These are phyloP conservation scores for Lipomyces japonicus DNA, from an alignment of 805 yeast species.

Conservation along the genomic window DNA sequence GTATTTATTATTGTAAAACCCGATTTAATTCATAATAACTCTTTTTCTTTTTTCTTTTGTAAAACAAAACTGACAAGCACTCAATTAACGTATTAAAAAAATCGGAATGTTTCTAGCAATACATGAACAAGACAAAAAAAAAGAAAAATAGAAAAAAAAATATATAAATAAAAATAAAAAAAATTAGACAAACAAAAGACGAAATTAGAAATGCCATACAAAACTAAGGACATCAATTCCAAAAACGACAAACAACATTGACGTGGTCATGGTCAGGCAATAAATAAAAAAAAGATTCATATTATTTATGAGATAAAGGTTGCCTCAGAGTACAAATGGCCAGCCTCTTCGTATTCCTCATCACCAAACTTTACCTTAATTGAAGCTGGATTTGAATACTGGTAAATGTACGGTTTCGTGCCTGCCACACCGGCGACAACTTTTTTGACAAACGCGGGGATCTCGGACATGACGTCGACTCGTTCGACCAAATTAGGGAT, in stretches of 20 bases:
- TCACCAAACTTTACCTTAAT: slow-evolving; percentile 45
- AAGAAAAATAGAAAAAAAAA: not conserved
- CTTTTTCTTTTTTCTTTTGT: too few relatives aligned
- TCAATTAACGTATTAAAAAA: too few relatives aligned
- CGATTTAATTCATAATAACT: not conserved
- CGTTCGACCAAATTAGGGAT: slow-evolving; percentile 70
- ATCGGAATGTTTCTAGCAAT: not conserved
- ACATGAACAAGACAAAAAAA: not conserved
- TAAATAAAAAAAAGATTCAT: not conserved
- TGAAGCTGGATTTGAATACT: slow-evolving; percentile 65
- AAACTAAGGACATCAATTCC: too few relatives aligned
- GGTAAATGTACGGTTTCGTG: slow-evolving; percentile 94
- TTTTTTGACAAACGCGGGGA: slow-evolving; percentile 88
- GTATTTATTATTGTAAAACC: too few relatives aligned
- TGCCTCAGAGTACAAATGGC: slow-evolving; percentile 71
- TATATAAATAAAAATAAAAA: too few relatives aligned
- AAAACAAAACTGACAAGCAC: too few relatives aligned
- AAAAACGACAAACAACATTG: not conserved
- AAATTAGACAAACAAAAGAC: not conserved
- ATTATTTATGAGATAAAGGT: slow-evolving; percentile 61
- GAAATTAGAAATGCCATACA: too few relatives aligned
- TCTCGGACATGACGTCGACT: slow-evolving; percentile 96
- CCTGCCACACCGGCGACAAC: slow-evolving; percentile 94
- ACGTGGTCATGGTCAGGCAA: not conserved
- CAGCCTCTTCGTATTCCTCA: slow-evolving; percentile 50